Conservation (phyloP, 139 green algal genomes). For the Nannochloris sp. region DNA sequence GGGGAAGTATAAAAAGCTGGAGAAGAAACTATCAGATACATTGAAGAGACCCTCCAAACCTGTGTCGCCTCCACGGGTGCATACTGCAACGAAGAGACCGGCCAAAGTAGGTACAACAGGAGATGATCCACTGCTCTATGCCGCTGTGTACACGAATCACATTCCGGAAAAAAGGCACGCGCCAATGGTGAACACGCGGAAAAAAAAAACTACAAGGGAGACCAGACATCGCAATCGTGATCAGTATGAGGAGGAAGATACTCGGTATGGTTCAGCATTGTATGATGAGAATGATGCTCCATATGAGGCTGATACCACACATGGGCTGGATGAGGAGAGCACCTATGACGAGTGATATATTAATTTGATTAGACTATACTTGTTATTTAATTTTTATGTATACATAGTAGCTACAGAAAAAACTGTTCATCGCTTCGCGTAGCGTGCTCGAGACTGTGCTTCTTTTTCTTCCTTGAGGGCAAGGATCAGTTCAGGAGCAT, state of each 20-base stretch:
- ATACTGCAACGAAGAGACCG: no score
- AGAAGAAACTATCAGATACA: no score
- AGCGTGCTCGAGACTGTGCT: neutral
- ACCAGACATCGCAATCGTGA: no score
- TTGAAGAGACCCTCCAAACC: no score
- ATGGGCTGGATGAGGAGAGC: neutral
- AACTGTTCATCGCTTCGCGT: neutral
- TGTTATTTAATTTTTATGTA: neutral
- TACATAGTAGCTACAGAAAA: neutral
- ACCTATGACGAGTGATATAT: neutral
- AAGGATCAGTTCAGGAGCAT: constrained; percentile 64
- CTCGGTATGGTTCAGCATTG: neutral
- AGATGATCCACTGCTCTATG: no score
- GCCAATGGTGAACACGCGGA: no score
- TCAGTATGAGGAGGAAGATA: no score
- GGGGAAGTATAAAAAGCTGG: neutral
- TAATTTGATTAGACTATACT: neutral
- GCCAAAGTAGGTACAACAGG: no score
- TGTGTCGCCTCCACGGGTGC: no score
- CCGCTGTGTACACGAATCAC: no score
- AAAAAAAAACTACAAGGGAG: no score
- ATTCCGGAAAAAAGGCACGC: no score
- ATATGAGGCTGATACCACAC: neutral
- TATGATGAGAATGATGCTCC: neutral
- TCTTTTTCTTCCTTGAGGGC: constrained; percentile 45